These are phyloP conservation scores for Metschnikowia koreensis DNA, from an alignment of 805 yeast genomes.

Conservation along the genomic window DNA sequence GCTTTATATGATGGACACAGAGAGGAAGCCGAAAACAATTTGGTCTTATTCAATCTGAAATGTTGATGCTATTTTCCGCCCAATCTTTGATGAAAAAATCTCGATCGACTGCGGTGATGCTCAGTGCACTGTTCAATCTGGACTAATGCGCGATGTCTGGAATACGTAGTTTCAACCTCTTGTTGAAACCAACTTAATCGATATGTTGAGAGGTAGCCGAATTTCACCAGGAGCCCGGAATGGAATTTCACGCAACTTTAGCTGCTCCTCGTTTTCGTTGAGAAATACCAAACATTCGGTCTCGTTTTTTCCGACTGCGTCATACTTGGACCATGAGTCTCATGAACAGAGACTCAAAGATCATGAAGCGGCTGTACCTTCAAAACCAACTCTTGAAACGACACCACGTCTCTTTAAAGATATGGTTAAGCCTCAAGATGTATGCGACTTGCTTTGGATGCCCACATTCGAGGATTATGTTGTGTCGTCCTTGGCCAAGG, in stretches of 20 bases:
- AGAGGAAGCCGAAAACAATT: no score
- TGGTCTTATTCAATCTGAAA: no score
- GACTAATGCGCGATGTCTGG: constrained; percentile 1
- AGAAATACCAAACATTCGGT: not conserved
- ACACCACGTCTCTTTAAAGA: constrained; percentile 15
- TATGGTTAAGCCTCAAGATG: constrained; percentile 33
- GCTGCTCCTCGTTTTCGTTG: not conserved
- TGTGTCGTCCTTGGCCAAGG: constrained; percentile 28
- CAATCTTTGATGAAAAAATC: no score
- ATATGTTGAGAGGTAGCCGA: constrained; percentile 5
- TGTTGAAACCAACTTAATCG: not conserved
- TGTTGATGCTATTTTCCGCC: not conserved
- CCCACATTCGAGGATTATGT: constrained; percentile 31
- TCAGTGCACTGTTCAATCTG: not conserved
- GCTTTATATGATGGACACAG: no score
- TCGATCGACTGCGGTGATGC: not conserved
- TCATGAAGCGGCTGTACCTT: constrained; percentile 35
- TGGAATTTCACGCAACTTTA: not conserved
- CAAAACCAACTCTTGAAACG: constrained; percentile 22
- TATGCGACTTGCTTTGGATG: constrained; percentile 33
- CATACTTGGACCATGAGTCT: constrained; percentile 26
- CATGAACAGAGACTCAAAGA: constrained; percentile 30
- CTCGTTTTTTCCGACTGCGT: constrained; percentile 29
- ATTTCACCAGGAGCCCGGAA: not conserved
- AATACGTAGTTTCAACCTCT: not conserved